Evolutionary conservation across 1,284 basidiomycete species (phyloP).

Genomic region (Pseudozyma flocculosa): DNA sequence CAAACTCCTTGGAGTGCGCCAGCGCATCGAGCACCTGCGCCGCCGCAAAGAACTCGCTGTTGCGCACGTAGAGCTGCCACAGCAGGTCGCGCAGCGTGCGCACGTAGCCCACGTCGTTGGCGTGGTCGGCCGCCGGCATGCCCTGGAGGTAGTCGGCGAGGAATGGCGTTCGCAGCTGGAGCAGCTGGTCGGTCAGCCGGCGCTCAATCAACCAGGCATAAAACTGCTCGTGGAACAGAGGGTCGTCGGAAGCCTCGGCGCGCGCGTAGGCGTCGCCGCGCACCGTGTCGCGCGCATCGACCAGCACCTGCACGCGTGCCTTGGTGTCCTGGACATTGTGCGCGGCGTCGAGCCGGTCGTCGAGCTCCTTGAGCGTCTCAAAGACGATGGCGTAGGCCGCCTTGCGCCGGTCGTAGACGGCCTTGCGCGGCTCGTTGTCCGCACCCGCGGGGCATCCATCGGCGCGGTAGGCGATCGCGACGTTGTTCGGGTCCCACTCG

Average conservation of each 20-base stretch:
- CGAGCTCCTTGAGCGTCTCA: slow-evolving; percentile 77
- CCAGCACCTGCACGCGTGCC: slow-evolving; percentile 44
- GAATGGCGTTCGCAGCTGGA: slow-evolving; percentile 69
- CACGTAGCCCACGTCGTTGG: slow-evolving; percentile 19
- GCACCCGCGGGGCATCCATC: slow-evolving; percentile 66
- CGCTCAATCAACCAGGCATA: slow-evolving; percentile 89
- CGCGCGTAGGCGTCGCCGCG: slow-evolving; percentile 41
- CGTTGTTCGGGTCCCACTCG: slow-evolving; percentile 74
- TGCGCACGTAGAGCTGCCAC: slow-evolving; percentile 87
- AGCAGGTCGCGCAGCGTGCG: slow-evolving; percentile 73
- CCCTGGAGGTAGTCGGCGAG: slow-evolving; percentile 83
- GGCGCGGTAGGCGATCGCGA: slow-evolving; percentile 56
- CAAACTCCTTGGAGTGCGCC: slow-evolving; percentile 79
- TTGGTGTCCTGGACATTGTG: slow-evolving; percentile 27
- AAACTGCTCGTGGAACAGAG: slow-evolving; percentile 88
- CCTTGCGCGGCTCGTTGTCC: slow-evolving; percentile 65
- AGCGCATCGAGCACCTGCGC: slow-evolving; percentile 82
- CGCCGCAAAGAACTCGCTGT: slow-evolving; percentile 72
- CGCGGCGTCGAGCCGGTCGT: slow-evolving; percentile 61
- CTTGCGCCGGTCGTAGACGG: slow-evolving; percentile 63
- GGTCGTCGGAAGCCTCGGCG: slow-evolving; percentile 79
- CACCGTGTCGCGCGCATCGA: slow-evolving; percentile 46
- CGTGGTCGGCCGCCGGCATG: slow-evolving; percentile 67
- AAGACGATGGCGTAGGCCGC: slow-evolving; percentile 68
- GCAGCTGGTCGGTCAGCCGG: slow-evolving; percentile 79